Conservation (phyloP, 1,284 basidiomycete species). For the Exobasidium cylindrosporum region DNA sequence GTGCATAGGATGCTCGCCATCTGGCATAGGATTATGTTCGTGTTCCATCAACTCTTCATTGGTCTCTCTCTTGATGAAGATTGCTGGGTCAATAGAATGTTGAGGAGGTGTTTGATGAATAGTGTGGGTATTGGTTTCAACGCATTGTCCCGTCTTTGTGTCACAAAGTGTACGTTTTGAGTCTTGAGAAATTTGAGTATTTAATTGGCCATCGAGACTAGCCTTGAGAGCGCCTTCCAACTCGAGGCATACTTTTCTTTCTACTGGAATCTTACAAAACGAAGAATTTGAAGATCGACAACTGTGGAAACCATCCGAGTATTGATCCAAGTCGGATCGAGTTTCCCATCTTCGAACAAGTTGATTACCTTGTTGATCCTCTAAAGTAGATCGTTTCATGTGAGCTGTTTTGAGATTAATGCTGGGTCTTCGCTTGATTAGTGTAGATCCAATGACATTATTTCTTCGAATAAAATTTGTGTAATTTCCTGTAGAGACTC, state of each 20-base stretch:
- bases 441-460: background rate
- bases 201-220: background rate
- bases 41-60: background rate
- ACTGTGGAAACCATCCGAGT: background rate
- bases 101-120: background rate
- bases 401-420: background rate
- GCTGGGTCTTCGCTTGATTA: background rate
- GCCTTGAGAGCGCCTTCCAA: background rate
- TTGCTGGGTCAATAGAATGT: too few relatives aligned
- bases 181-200: background rate
- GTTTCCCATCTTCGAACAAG: background rate
- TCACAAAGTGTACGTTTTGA: background rate
- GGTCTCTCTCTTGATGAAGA: too few relatives aligned
- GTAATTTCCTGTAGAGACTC: background rate
- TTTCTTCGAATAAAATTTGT: background rate
- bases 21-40: background rate
- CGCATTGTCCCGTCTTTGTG: background rate
- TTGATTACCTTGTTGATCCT: background rate
- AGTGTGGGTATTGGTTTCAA: background rate
- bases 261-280: background rate
- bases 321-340: background rate
- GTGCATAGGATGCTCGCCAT: background rate
- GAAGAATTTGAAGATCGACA: background rate
- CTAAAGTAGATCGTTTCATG: background rate
- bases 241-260: background rate